Base-by-base conservation (phyloP, 2,329 filamentous ascomycete genomes). In the Truncatella angustata region DNA sequence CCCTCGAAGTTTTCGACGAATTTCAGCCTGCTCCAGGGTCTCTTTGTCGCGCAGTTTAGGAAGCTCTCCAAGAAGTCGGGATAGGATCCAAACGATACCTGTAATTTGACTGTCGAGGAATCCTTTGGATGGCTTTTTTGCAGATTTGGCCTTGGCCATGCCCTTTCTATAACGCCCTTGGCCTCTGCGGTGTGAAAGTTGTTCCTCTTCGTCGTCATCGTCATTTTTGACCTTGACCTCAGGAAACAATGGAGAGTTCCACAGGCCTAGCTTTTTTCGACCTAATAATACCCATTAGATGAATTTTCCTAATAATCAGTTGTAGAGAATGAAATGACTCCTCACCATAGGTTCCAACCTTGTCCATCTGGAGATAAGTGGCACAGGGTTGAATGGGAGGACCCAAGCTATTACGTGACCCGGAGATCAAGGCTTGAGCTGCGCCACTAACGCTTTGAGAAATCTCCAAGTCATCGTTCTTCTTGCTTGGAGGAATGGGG, bases 11-110 rank as follows among this genome's bases (percentile, higher is more conserved):
- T 11, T 42, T 4, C 35, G 11, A 4, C 45, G 18, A 6, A 11
- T 21, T 11, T 18, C n/a, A 14, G 5, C 7, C 32, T 49, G 32
- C 7, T n/a, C 12, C 9, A 23, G 43, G n/a, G 20, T 42, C 1
- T 49, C 23, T 4, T 40, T 44, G 12, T 57, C 36, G 11, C 26
- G 47, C 10, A 57, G 47, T 20, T 23, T 54, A 1, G 63, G 64
- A 2, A 65, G 60, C 1, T 54, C 30, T 0, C 64, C 64, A 16
- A 65, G 52, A 6, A 66, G 47, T 34, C 63, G 59, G 1, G 58
- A 62, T 4, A 66, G 49, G 10, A 66, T 56, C 63, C 63, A 67
- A 6, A 64, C 63, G n/a, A 67, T 60, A 3, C 54, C 62, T 1
- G 63, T 67, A 3, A 64, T 44, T 45, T 66, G 63, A 30, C 61